Percentiles rank a stretch among this genome's conserved stretches.
phyloP scores from a whole-genome alignment of 768 basidiomycete species.

The Trametopsis cervina region DNA sequence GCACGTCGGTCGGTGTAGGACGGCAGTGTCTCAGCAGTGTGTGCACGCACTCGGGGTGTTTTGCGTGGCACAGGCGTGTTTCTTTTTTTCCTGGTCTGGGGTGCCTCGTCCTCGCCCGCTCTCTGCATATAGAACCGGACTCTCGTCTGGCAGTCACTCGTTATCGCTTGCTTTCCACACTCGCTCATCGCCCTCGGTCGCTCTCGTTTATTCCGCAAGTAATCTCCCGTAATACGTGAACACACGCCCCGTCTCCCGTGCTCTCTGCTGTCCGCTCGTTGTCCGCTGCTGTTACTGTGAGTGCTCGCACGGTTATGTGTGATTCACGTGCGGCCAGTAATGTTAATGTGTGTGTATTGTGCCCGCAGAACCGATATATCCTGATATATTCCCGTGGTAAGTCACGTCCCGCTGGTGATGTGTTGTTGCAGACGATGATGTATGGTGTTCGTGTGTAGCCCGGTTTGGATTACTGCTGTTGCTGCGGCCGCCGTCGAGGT shows the following conservation, averaged over 20 bases:
- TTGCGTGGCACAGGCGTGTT: not conserved
- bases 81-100: not conserved
- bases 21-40: not conserved
- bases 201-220: constrained; percentile 15
- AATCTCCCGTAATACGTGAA: constrained; percentile 19
- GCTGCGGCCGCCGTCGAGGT: no score
- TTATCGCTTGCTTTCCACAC: constrained; percentile 16
- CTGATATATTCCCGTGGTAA: not conserved
- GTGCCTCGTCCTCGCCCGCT: not conserved
- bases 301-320: no score
- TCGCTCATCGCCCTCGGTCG: constrained; percentile 9
- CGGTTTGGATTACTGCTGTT: no score
- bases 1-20: not conserved
- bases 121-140: constrained; percentile 7
- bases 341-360: no score
- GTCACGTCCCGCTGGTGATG: not conserved
- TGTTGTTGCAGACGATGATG: not conserved
- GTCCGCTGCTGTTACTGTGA: not conserved
- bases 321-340: no score
- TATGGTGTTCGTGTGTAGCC: no score
- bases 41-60: not conserved
- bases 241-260: constrained; percentile 1
- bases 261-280: not conserved
- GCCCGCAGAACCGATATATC: no score
- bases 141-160: constrained; percentile 17